Evolutionary conservation across 495 filamentous ascomycete genomes (phyloP).

Genomic region (Acidiella bohemica): DNA sequence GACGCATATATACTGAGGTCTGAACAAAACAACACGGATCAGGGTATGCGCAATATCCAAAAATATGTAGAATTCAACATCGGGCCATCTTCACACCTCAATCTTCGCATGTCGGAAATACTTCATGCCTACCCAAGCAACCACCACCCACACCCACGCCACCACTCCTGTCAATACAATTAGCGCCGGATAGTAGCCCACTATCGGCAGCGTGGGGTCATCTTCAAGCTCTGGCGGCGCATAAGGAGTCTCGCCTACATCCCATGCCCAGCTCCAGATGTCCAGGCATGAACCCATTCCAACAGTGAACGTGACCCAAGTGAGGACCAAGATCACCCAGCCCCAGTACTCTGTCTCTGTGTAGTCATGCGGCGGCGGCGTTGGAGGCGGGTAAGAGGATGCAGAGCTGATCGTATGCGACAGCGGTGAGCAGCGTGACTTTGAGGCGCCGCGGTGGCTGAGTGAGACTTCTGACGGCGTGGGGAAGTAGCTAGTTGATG

Average conservation of each 20-base stretch:
- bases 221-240: conserved; percentile 87
- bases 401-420: conserved; percentile 25
- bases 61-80: too few relatives aligned
- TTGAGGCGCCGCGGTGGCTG: conserved; percentile 45
- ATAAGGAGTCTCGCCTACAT: conserved; percentile 90
- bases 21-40: too few relatives aligned
- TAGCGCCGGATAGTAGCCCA: conserved; percentile 90
- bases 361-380: conserved; percentile 55
- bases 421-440: conserved; percentile 4
- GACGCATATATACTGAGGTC: too few relatives aligned
- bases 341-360: conserved; percentile 94
- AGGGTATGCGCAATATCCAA: too few relatives aligned
- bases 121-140: conserved; percentile 98
- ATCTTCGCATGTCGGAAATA: conserved; percentile 98
- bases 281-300: conserved; percentile 91
- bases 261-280: conserved; percentile 99
- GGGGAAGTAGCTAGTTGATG: conserved; percentile 44
- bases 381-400: conserved; percentile 33
- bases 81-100: too few relatives aligned
- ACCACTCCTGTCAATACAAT: conserved; percentile 87
- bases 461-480: conserved; percentile 27
- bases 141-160: conserved; percentile 97
- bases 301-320: conserved; percentile 88
- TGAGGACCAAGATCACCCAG: conserved; percentile 76
- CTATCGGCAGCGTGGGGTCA: conserved; percentile 83